Evolutionary conservation across 192 early-diverging fungal species (phyloP).

Genomic region (Thoreauomyces humboldtii): DNA sequence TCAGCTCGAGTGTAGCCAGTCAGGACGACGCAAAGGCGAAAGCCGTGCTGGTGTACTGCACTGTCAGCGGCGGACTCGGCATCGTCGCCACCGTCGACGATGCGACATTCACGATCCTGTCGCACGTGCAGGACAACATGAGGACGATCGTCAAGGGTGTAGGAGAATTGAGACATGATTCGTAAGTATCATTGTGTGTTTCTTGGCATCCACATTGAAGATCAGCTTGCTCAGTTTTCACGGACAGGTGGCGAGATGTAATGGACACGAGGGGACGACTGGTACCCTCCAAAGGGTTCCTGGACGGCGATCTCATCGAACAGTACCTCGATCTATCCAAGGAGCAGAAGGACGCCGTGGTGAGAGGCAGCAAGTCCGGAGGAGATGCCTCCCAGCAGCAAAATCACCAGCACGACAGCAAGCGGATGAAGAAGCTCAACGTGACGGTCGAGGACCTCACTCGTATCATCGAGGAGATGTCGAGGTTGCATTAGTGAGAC

Average conservation of each 20-base stretch:
- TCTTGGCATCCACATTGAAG: neutral
- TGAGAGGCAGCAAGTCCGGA: constrained; percentile 29
- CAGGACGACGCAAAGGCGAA: constrained; percentile 47
- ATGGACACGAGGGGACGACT: constrained; percentile 47
- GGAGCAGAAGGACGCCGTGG: constrained; percentile 27
- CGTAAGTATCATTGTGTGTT: constrained; percentile 37
- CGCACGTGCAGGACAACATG: constrained; percentile 66
- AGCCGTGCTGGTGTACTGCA: constrained; percentile 66
- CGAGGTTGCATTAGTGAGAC: constrained; percentile 45
- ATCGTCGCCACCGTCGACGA: constrained; percentile 66
- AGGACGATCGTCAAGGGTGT: constrained; percentile 48
- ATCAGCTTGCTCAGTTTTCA: constrained; percentile 3
- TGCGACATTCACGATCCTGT: constrained; percentile 54
- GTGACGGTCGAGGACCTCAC: constrained; percentile 48
- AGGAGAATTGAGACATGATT: constrained; percentile 59
- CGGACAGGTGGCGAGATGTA: constrained; percentile 70
- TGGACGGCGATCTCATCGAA: constrained; percentile 95
- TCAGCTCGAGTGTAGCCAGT: constrained; percentile 72
- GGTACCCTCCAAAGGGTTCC: constrained; percentile 50
- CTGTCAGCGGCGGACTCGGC: constrained; percentile 78
- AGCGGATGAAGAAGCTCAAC: constrained; percentile 8
- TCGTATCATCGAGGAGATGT: constrained; percentile 58
- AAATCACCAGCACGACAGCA: constrained; percentile 30
- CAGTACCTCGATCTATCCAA: constrained; percentile 66
- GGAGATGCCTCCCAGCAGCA: constrained; percentile 23